Evolutionary conservation across 345 rosid species (phyloP), one percentile per base, ranked within the genome.

Genomic region (Salix caprea): DNA sequence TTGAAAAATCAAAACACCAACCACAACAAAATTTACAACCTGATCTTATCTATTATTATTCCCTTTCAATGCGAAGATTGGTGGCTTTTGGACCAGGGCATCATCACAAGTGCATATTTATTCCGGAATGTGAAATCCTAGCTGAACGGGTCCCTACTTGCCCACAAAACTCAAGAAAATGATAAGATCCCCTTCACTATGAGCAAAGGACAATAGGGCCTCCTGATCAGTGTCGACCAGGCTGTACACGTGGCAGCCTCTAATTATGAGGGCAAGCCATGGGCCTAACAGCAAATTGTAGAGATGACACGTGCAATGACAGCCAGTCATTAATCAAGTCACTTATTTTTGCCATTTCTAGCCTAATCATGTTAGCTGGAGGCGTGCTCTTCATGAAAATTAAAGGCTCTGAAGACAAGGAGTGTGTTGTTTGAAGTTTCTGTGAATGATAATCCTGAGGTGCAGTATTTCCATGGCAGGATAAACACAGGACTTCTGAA

Each of bases 21-120:
- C 7, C 1, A 7, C 5, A 4, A 34, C 0, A 5, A 0, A 5
- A 36, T 36, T 36, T 1, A 5, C 37, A 36, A 0, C 7, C 0
- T 1, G 1, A 36, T 36, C 1, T 34, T 36, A 18, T 1, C 23
- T 19, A 21, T 19, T 7, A 19, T 18, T 56, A 21, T 56, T 54
- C 4, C 61, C 5, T n/a, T 56, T 56, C 62, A 56, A 56, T 56
- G 26, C 62, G 2, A 56, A 5, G 12, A n/a, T 12, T 8, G 62
- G 56, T 50, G 56, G 56, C n/a, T 5, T 16, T 5, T 50, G 56
- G 56, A 50, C 56, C 56, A 50, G n/a, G n/a, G 61, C 10, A 56
- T 56, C 23, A 23, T 11, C 8, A 30, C 44, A 6, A 19, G 11
- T 6, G 16, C 15, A 5, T 6, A 12, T 7, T 37, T 7, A 23